Evolutionary conservation across 257 asterid genomes (phyloP).

Genomic region (Nicotiana noctiflora): DNA sequence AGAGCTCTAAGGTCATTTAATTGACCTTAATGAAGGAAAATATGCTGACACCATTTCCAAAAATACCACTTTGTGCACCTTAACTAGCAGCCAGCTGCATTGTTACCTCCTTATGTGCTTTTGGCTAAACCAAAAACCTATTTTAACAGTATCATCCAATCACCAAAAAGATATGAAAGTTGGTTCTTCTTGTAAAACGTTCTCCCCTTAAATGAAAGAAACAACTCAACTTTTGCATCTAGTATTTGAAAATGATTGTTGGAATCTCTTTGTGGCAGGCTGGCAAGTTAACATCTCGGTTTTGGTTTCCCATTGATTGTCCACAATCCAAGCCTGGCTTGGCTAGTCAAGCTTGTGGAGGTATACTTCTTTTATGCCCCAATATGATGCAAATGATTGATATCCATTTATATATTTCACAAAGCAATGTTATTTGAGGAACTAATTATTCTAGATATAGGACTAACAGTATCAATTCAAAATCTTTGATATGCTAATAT

Average conservation of each 20-base stretch:
- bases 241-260: not conserved
- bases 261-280: conserved; percentile 4
- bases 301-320: not conserved
- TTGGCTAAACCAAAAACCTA: not conserved
- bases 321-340: not conserved
- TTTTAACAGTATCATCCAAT: not conserved
- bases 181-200: not conserved
- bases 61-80: not conserved
- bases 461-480: not conserved
- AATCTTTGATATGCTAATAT: not conserved
- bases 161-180: not conserved
- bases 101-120: not conserved
- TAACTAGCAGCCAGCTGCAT: not conserved
- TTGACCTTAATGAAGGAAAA: not conserved
- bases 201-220: not conserved
- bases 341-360: not conserved
- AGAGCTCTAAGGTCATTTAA: not conserved
- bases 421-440: not conserved
- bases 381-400: not conserved
- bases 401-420: not conserved
- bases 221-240: not conserved
- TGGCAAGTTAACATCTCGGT: not conserved
- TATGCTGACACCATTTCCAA: not conserved
- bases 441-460: not conserved
- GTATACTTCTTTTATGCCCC: not conserved